phyloP scores from a whole-genome alignment of 192 early-diverging fungal genomes.

The Piromyces sp. region DNA sequence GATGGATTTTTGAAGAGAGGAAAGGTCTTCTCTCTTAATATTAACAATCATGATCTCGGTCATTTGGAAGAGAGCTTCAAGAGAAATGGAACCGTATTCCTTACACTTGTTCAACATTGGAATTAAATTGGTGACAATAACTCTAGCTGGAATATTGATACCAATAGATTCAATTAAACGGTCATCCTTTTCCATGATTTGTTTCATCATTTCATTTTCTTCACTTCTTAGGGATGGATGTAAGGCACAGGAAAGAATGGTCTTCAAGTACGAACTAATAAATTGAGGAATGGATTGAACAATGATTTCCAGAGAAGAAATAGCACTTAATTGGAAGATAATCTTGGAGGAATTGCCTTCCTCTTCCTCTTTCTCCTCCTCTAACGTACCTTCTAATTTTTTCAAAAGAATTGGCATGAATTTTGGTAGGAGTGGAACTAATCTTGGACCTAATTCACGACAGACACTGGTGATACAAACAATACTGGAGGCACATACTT shows the following conservation, averaged over 20 bases:
- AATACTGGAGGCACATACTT: conserved; percentile 21
- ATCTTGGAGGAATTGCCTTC: conserved; percentile 2
- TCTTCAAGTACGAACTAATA: conserved; percentile 47
- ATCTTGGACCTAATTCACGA: conserved; percentile 54
- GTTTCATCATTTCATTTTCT: conserved; percentile 2
- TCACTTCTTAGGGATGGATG: conserved; percentile 19
- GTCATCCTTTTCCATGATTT: background rate
- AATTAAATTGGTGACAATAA: conserved; percentile 25
- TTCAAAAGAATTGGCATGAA: conserved; percentile 61
- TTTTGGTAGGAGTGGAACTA: conserved; percentile 62
- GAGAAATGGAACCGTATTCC: conserved; percentile 13
- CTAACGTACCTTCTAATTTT: background rate
- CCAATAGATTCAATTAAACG: conserved; percentile 15
- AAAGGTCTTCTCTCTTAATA: conserved; percentile 44
- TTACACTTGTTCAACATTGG: conserved; percentile 17
- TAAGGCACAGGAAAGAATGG: conserved; percentile 33
- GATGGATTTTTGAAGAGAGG: conserved; percentile 55
- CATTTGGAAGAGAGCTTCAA: conserved; percentile 49
- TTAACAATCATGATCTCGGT: conserved; percentile 41
- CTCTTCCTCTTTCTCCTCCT: background rate
- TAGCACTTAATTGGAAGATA: conserved; percentile 27
- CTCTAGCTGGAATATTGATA: conserved; percentile 20
- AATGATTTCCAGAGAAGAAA: conserved; percentile 34
- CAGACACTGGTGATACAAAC: conserved; percentile 18
- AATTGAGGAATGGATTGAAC: conserved; percentile 54